phyloP scores from a whole-genome alignment of 768 basidiomycete species.

The Tephrocybe sp. region DNA sequence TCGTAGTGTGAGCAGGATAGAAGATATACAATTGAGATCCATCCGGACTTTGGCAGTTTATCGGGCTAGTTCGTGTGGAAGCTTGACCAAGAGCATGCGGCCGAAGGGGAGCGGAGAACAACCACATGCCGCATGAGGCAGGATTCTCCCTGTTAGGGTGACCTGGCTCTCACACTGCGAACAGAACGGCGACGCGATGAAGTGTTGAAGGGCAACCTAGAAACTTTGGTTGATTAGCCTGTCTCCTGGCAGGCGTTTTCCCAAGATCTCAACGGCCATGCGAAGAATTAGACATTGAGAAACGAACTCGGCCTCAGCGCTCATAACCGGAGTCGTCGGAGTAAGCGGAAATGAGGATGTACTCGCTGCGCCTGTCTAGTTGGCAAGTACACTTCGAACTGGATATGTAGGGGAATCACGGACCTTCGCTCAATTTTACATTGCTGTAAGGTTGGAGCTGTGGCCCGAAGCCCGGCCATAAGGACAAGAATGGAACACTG shows the following conservation, averaged over 20 bases:
- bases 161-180: constrained; percentile 6
- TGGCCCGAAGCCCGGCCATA: neutral
- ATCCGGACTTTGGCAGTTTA: neutral
- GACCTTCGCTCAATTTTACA: constrained; percentile 7
- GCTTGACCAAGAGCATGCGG: constrained; percentile 7
- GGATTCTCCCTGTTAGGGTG: neutral
- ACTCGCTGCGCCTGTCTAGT: no score
- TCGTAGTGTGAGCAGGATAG: neutral
- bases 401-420: neutral
- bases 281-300: neutral
- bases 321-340: neutral
- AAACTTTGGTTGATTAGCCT: neutral
- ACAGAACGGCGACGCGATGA: neutral
- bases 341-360: constrained; percentile 2
- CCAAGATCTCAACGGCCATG: neutral
- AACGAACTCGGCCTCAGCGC: no score
- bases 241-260: neutral
- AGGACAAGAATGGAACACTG: neutral
- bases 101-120: neutral
- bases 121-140: constrained; percentile 2
- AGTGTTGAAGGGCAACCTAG: neutral
- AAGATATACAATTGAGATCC: constrained; percentile 5
- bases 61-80: neutral
- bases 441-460: neutral
- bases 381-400: no score